These are phyloP conservation scores for Neofusicoccum cordaticola DNA, from an alignment of 2,329 filamentous ascomycete genomes.

Conservation along the genomic window DNA sequence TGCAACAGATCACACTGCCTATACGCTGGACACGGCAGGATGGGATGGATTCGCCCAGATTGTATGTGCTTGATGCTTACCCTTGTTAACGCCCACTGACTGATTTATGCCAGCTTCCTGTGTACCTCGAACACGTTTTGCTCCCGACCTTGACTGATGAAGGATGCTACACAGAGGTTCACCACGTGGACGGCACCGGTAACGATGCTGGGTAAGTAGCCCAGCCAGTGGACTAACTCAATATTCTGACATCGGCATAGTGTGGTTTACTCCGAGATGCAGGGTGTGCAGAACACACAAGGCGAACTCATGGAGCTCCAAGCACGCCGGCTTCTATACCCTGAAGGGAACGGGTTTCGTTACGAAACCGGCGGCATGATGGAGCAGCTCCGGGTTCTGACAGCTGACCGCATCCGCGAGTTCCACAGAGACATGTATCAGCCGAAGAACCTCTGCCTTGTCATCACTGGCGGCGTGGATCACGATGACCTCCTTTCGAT, in stretches of 20 bases:
- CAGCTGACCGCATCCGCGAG: conserved; percentile 83
- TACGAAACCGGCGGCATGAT: conserved; percentile 99
- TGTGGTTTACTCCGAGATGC: conserved; percentile 99
- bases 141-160: conserved; percentile 89
- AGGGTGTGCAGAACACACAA: conserved; percentile 83
- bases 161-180: conserved; percentile 90
- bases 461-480: conserved; percentile 89
- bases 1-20: conserved; percentile 91
- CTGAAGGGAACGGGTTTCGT: conserved; percentile 84
- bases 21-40: conserved; percentile 89
- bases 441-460: conserved; percentile 86
- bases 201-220: conserved; percentile 70
- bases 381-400: conserved; percentile 80
- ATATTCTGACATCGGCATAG: conserved; percentile 36
- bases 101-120: conserved; percentile 57
- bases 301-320: conserved; percentile 83
- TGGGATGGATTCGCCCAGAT: conserved; percentile 98
- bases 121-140: conserved; percentile 93
- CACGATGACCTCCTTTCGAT: conserved; percentile 76
- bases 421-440: conserved; percentile 98
- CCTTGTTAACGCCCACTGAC: neutral
- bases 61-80: conserved; percentile 19
- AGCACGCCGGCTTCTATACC: conserved; percentile 78
- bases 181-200: conserved; percentile 89
- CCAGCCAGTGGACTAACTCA: neutral